Base-by-base conservation (phyloP, 805 yeast genomes). In the Candida pini region DNA sequence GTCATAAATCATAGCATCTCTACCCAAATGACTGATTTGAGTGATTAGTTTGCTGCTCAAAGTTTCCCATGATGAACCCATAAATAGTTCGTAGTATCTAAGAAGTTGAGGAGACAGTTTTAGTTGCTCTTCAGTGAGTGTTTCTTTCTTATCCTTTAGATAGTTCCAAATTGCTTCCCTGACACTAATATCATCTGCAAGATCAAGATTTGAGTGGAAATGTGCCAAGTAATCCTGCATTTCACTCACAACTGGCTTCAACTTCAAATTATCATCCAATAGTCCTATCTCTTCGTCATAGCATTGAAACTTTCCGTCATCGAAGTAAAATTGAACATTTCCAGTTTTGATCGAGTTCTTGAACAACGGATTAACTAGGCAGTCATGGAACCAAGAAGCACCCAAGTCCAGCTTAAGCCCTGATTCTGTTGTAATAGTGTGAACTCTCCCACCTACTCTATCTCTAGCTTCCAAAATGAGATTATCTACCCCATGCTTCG, bases 311-410 rank as follows among this genome's bases (percentile, higher is more conserved):
- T 46, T 49, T 6, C 60, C 60, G 40, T 62, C 53, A 35, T 61
- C 64, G 36, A 54, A 61, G 19, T 50, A 53, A 26, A 44, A 52
- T 7, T 49, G 28, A 20, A 59, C 56, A 33, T 58, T 47, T 6
- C 49, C 52, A 16, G 45, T 47, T 2, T 30, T 37, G 32, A 48
- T 51, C 2, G 66, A 76, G 41, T 72, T 75, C 23, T 65, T 58
- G 36, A 85, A 72, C 18, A 83, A 64, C 2, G 73, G 62, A 51
- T 88, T 88, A 28, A 69, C 66, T 33, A 85, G 57, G 5, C 87
- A 73, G 44, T 86, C 95, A 50, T 88, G 96, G 54, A 82, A 83
- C 96, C 96, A 88, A 9, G 90, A 75, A 0, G 95, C 96, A 1
- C 96, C 96, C 14, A 86, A 45, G 53, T 87, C 95, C 38, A 80